These are phyloP conservation scores for Decorospora gaudefroyi DNA, from an alignment of 2,329 filamentous ascomycete species.

Conservation along the genomic window DNA sequence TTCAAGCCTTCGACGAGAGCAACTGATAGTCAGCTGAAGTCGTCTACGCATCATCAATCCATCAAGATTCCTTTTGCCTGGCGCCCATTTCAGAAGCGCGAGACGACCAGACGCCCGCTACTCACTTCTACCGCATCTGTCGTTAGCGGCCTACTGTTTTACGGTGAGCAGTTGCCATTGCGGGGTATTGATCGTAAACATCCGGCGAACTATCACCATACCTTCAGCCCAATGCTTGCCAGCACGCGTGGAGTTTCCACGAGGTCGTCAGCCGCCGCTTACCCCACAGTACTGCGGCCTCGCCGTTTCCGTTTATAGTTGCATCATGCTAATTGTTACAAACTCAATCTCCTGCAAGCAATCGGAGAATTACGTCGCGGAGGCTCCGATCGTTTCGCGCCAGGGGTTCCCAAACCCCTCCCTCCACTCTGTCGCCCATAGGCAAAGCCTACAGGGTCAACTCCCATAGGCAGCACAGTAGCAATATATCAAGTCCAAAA, in stretches of 20 bases:
- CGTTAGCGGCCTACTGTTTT: neutral
- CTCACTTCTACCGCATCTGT: constrained; percentile 1
- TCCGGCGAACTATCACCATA: constrained; percentile 3
- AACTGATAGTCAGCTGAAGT: constrained; percentile 1
- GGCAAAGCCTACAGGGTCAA: no score
- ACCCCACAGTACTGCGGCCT: constrained; percentile 26
- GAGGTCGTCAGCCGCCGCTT: constrained; percentile 20
- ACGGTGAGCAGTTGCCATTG: neutral
- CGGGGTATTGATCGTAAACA: constrained; percentile 2
- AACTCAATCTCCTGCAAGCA: constrained; percentile 12
- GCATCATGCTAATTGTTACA: constrained; percentile 15
- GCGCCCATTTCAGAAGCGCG: neutral
- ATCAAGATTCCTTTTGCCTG: neutral
- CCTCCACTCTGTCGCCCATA: neutral
- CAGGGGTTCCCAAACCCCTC: no score
- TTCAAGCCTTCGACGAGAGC: neutral
- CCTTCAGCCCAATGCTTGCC: constrained; percentile 17
- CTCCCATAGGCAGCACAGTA: no score
- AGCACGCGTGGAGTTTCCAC: constrained; percentile 15
- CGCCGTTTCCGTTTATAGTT: constrained; percentile 19
- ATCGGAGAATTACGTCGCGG: constrained; percentile 13
- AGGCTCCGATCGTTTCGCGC: constrained; percentile 5
- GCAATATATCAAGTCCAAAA: constrained; percentile 5
- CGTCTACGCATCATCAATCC: neutral
- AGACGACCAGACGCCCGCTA: neutral